Evolutionary conservation across 768 basidiomycete genomes (phyloP), one percentile per base, ranked within the genome.

Genomic region (Cystofilobasidium ferigula): DNA sequence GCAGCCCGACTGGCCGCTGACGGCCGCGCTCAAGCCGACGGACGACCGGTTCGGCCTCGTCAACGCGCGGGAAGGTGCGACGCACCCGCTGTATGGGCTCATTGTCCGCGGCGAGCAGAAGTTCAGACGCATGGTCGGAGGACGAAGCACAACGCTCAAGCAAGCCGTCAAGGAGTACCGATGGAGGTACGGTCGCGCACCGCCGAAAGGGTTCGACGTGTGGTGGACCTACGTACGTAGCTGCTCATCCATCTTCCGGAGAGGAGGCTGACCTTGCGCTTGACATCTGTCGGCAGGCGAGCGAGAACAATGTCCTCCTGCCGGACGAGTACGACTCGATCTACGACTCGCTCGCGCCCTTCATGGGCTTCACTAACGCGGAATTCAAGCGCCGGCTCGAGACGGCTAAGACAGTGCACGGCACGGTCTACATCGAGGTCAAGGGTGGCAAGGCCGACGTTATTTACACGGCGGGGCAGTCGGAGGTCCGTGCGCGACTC

Each of bases 171-270:
- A 14, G 30, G 77, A 78, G 68, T 79, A 79, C 67, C 71, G 66
- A 35, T 69, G 74, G 61, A 54, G 78, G 45, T 74, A 79, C 64
- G 75, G 74, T 20, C 64, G 78, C 13, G 62, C 64, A 22, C 78
- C 78, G 22, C 78, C 78, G 10, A 76, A 71, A 69, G 78, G 78
- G 1, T 78, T 77, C 56, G 77, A 78, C 65, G 51, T 70, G 20
- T 77, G 76, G 76, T 70, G 71, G 71, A 24, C 40, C 8, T 68
- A 63, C 57, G 72, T 73, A 48, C 61, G 69, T 54, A 38, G 35
- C n/a, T n/a, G n/a, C n/a, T n/a, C n/a, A n/a, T n/a, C n/a, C n/a
- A n/a, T n/a, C n/a, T n/a, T n/a, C n/a, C n/a, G n/a, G n/a, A n/a
- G n/a, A n/a, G n/a, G n/a, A n/a, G n/a, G n/a, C n/a, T n/a, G n/a